These are phyloP conservation scores for Ogataea dorogensis DNA, from an alignment of 805 yeast genomes.

Conservation along the genomic window DNA sequence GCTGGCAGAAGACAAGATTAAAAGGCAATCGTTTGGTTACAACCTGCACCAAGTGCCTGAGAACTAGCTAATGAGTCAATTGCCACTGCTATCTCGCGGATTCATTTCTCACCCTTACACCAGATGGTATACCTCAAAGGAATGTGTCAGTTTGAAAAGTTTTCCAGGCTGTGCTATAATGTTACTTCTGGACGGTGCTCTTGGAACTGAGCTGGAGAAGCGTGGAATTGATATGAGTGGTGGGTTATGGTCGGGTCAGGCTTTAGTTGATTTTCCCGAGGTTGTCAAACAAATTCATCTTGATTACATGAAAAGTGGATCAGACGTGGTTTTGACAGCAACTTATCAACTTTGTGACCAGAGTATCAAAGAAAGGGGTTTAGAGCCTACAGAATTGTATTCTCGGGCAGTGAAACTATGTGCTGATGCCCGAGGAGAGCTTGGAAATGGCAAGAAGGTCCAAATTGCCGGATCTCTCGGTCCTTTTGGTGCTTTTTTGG, in stretches of 20 bases:
- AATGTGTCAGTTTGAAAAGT: no score
- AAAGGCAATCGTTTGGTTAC: no score
- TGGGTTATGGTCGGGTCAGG: conserved; percentile 62
- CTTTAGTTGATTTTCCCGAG: conserved; percentile 44
- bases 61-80: no score
- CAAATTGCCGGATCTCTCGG: conserved; percentile 66
- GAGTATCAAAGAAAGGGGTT: conserved; percentile 35
- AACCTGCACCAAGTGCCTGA: no score
- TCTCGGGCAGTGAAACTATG: conserved; percentile 27
- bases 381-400: conserved; percentile 23
- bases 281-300: conserved; percentile 46
- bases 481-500: conserved; percentile 70
- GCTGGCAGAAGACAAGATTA: no score
- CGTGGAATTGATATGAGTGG: conserved; percentile 44
- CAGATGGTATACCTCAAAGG: no score
- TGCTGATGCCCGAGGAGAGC: conserved; percentile 19
- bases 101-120: no score
- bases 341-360: conserved; percentile 59
- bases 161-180: conserved; percentile 3
- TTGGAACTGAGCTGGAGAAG: conserved; percentile 61
- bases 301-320: conserved; percentile 52
- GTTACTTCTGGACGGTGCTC: conserved; percentile 56
- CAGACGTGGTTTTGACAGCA: conserved; percentile 52
- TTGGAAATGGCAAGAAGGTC: conserved; percentile 12
- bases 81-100: no score